Evolutionary conservation across 2,329 filamentous ascomycete genomes (phyloP), one percentile per base, ranked within the genome.

Genomic region (Myriosclerotinia curreyana): DNA sequence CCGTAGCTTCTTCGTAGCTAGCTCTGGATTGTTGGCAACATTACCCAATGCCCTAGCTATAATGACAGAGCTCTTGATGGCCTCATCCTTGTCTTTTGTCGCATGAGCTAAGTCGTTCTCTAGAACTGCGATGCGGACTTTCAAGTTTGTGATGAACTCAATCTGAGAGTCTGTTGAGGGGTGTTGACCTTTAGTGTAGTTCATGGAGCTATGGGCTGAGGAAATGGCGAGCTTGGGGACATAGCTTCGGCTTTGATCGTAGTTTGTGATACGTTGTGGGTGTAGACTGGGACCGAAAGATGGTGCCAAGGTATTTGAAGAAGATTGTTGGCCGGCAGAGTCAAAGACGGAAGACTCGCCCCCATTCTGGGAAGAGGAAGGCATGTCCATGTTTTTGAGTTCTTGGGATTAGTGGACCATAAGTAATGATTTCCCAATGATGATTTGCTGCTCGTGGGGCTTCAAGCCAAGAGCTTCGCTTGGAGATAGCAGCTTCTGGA

Each of bases 131-230:
- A 67, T 62, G 6, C 61, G 61, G 40, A 72, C 66, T 54, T 60
- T 60, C 12, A 70, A 54, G 20, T 67, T 42, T 15, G 58, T 65
- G 20, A 67, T 56, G 0, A 48, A 9, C 44, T 68, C 67, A 9
- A 14, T 38, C 8, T 42, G 44, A 22, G 46, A 7, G 20, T 40
- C 34, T 40, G 49, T 9, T 34, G 49, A 11, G 55, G 93, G 92
- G 75, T 91, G 89, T 68, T 85, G 85, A 74, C 89, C 87, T 75
- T 92, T 87, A 69, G 89, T 90, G 60, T 92, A 90, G 11, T 28
- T n/a, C 22, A 42, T 34, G 4, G 36, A 42, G 17, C 28, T 17
- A 1, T 52, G 48, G 8, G 20, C 7, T 15, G 48, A 9, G 38
- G 42, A 25, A 22, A 31, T 9, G 15, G 36, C 34, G n/a, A 36